Evolutionary conservation across 176 grass and related monocot genomes (phyloP), one percentile per base, ranked within the genome.

Genomic region (Raddia distichophylla): DNA sequence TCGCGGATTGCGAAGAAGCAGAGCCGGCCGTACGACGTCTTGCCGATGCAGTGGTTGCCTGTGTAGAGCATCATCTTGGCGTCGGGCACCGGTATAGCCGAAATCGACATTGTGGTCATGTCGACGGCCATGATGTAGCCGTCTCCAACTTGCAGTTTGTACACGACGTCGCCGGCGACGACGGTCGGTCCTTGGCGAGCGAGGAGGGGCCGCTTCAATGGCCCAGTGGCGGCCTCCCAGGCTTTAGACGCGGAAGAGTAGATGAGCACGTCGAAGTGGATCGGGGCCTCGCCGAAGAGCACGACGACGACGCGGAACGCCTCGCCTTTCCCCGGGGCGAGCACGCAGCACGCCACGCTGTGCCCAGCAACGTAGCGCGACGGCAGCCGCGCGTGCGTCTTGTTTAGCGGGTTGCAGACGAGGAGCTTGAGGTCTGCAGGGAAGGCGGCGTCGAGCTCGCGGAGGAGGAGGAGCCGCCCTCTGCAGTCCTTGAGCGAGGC

Each of bases 31-130:
- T 90, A 80, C 34, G 10, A 10, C 0, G 91, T 75, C 81, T 83
- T 90, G 34, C 87, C 91, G 20, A 93, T 76, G 77, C 76, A 87
- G 33, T 85, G 73, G 66, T 93, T 93, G 4, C 91, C 87, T 1
- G 44, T 7, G 60, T 78, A 62, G 0, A 93, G 68, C 2, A 1
- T 11, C 42, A 18, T 75, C 19, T 42, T 20, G 16, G 32, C 19
- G 40, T 75, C 22, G 3, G 91, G 91, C 1, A 84, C 51, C n/a
- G 81, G 46, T 22, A 93, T 57, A 44, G 67, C 85, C 0, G 91
- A 74, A 20, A 93, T 65, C 15, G 15, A 52, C 56, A 90, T 60
- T 18, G n/a, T 68, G 70, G 11, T 19, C 4, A 49, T 59, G 69
- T 93, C 44, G 8, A 93, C 7, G 9, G 35, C 65, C 76, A 93